These are phyloP conservation scores for Ceratobasidium sp. DNA, from an alignment of 1,284 basidiomycete genomes.

Conservation along the genomic window DNA sequence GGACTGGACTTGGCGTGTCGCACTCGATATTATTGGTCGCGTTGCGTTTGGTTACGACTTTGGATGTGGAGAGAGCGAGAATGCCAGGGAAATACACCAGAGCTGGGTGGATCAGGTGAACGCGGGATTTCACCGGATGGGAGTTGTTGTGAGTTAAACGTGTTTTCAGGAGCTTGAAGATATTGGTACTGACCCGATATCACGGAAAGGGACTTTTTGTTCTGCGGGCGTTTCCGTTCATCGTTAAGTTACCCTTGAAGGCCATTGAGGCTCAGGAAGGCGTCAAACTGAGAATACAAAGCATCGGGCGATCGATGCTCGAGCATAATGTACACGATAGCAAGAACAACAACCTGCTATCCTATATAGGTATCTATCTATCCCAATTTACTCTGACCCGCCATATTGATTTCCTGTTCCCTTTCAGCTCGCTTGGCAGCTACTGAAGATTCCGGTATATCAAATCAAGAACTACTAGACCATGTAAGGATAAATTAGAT, in stretches of 20 bases:
- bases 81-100: slow-evolving; percentile 28
- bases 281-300: slow-evolving; percentile 51
- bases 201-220: slow-evolving; percentile 38
- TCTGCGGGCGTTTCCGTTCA: slow-evolving; percentile 53
- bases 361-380: no score
- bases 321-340: not conserved
- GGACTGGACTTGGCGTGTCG: slow-evolving; percentile 44
- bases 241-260: slow-evolving; percentile 50
- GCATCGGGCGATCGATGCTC: slow-evolving; percentile 25
- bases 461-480: slow-evolving; percentile 43
- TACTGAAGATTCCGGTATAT: no score
- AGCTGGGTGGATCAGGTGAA: slow-evolving; percentile 31
- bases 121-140: no score
- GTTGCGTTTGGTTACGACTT: slow-evolving; percentile 48
- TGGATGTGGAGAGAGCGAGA: slow-evolving; percentile 35
- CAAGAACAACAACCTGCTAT: slow-evolving; percentile 6
- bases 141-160: not conserved
- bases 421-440: no score
- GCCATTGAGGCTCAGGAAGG: slow-evolving; percentile 52
- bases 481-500: slow-evolving; percentile 23
- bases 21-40: slow-evolving; percentile 48
- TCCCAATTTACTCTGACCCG: no score
- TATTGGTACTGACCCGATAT: no score
- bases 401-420: not conserved
- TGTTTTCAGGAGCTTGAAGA: not conserved